Percentiles rank a stretch among this genome's conserved stretches.
Evolutionary conservation across 1,284 basidiomycete species (phyloP).

Genomic region (Vanrija sp.): DNA sequence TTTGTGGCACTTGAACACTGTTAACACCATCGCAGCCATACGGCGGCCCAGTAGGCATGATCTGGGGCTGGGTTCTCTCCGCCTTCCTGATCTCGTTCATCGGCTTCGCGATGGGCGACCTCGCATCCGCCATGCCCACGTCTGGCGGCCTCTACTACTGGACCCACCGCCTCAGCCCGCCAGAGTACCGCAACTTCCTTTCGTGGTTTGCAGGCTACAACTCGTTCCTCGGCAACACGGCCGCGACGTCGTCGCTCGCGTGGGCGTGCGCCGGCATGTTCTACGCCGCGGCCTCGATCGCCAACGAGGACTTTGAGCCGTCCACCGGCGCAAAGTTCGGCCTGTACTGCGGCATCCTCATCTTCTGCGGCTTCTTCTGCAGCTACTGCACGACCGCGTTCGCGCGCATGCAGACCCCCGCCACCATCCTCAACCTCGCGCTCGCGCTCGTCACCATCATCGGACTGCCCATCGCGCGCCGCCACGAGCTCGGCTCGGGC

Average conservation of each 20-base stretch:
- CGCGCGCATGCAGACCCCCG: constrained; percentile 68
- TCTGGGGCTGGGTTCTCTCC: constrained; percentile 58
- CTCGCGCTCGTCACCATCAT: constrained; percentile 72
- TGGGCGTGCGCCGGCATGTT: constrained; percentile 56
- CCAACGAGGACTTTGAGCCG: constrained; percentile 31
- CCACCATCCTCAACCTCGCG: constrained; percentile 63
- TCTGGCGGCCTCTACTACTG: constrained; percentile 47
- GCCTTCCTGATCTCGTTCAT: constrained; percentile 52
- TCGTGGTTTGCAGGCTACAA: constrained; percentile 48
- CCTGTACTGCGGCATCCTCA: constrained; percentile 40
- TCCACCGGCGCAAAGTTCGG: constrained; percentile 41
- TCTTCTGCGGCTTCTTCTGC: constrained; percentile 54
- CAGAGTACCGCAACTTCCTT: constrained; percentile 39
- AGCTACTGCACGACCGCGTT: constrained; percentile 63
- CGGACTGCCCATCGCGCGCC: constrained; percentile 68
- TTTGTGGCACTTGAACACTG: too few relatives aligned
- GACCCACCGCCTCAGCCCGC: constrained; percentile 46
- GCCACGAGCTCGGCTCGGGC: constrained; percentile 62
- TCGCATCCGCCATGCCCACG: constrained; percentile 37
- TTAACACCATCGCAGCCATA: constrained; percentile 47
- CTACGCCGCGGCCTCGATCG: constrained; percentile 42
- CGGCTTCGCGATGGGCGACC: constrained; percentile 58
- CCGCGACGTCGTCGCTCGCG: constrained; percentile 66
- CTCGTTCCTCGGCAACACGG: constrained; percentile 60
- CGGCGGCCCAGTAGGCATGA: constrained; percentile 70